These are phyloP conservation scores for Komagataella pseudopastoris DNA, from an alignment of 805 yeast species.

Conservation along the genomic window DNA sequence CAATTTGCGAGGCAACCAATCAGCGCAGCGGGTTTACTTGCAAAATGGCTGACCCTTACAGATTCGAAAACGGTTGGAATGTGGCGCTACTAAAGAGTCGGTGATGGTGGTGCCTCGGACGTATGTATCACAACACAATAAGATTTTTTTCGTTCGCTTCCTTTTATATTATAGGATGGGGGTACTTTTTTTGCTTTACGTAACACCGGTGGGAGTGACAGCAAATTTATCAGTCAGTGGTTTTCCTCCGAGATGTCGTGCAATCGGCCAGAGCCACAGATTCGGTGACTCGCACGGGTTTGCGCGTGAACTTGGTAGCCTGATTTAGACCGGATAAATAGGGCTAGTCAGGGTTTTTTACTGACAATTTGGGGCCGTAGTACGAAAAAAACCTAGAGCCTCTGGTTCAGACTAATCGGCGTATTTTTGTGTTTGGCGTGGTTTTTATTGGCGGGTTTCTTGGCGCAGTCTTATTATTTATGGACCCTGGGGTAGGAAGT, in stretches of 20 bases:
- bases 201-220: too few relatives aligned
- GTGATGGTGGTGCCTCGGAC: not conserved
- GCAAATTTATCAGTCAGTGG: too few relatives aligned
- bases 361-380: too few relatives aligned
- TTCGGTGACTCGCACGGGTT: too few relatives aligned
- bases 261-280: too few relatives aligned
- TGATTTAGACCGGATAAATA: too few relatives aligned
- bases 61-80: not conserved
- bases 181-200: not conserved
- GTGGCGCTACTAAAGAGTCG: not conserved
- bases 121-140: not conserved
- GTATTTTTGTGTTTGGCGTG: not conserved
- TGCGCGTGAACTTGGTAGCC: too few relatives aligned
- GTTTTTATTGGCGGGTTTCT: not conserved
- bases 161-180: not conserved
- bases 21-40: not conserved
- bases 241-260: too few relatives aligned
- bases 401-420: too few relatives aligned
- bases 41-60: not conserved
- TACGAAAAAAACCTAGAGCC: too few relatives aligned
- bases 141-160: not conserved
- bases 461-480: not conserved
- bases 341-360: too few relatives aligned
- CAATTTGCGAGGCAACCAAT: not conserved
- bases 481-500: not conserved